phyloP scores from a whole-genome alignment of 345 rosid genomes.

The Salix suchowensis region DNA sequence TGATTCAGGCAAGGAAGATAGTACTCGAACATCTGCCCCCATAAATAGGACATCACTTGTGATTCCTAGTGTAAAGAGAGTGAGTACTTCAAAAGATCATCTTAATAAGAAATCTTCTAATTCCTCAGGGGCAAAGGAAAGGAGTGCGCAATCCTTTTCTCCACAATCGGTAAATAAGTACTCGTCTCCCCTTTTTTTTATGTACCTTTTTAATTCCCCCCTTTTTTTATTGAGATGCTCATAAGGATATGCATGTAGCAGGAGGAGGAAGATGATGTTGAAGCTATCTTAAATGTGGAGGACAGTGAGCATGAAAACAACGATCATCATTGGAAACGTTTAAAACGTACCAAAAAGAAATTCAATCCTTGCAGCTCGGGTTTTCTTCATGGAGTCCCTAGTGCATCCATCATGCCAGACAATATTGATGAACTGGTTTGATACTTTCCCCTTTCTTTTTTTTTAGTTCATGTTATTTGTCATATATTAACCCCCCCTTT shows the following conservation, averaged over 20 bases:
- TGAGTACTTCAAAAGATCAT: neutral
- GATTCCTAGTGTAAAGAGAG: too few species aligned
- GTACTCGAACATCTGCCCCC: too few species aligned
- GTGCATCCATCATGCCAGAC: neutral
- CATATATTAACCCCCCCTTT: too few species aligned
- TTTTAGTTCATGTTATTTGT: too few species aligned
- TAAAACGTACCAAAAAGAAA: neutral
- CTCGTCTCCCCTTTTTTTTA: neutral
- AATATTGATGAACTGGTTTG: neutral
- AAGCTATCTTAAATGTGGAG: too few species aligned
- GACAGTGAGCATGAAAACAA: too few species aligned
- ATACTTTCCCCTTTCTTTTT: too few species aligned
- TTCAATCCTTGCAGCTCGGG: neutral
- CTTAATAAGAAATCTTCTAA: too few species aligned
- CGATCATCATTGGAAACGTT: too few species aligned
- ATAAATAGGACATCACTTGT: too few species aligned
- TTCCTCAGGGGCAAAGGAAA: neutral
- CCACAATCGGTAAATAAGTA: too few species aligned
- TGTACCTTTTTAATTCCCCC: neutral
- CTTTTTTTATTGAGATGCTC: neutral
- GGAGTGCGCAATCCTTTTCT: neutral
- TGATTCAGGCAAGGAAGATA: neutral
- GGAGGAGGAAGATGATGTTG: neutral
- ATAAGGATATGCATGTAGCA: neutral
- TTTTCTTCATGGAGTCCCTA: neutral